A percentile compares a stretch with the other conserved stretches of the same genome.
These are phyloP conservation scores for Alternaria ethzedia DNA, from an alignment of 2,329 filamentous ascomycete species.

Conservation along the genomic window DNA sequence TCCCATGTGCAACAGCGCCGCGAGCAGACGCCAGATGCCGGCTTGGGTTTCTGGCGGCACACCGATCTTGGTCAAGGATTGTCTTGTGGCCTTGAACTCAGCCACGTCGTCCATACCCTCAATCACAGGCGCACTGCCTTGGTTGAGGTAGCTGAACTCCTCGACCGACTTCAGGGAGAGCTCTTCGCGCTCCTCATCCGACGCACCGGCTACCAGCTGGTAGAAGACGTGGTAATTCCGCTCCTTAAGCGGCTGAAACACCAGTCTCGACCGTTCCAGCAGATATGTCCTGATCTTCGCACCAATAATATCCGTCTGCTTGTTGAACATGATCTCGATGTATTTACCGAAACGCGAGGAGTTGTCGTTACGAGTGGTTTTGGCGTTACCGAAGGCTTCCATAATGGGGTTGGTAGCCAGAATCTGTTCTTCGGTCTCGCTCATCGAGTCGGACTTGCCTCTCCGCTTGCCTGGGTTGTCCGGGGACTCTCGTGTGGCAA, in stretches of 20 bases:
- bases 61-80: constrained; percentile 86
- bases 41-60: constrained; percentile 75
- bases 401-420: constrained; percentile 98
- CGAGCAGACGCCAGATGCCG: constrained; percentile 88
- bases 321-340: constrained; percentile 99
- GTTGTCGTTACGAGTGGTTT: constrained; percentile 99
- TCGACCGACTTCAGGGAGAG: constrained; percentile 81
- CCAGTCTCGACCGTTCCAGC: constrained; percentile 90
- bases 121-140: constrained; percentile 88
- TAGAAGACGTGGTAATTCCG: constrained; percentile 99
- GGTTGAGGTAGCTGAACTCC: constrained; percentile 94
- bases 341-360: constrained; percentile 99
- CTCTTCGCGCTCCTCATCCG: constrained; percentile 80
- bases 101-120: constrained; percentile 95
- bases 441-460: constrained; percentile 80
- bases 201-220: constrained; percentile 91
- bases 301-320: constrained; percentile 93
- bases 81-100: constrained; percentile 87
- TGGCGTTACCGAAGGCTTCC: constrained; percentile 99
- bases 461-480: constrained; percentile 84
- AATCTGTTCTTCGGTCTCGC: constrained; percentile 98
- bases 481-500: constrained; percentile 93
- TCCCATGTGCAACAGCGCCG: constrained; percentile 89
- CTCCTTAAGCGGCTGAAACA: constrained; percentile 97
- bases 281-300: constrained; percentile 97